These are phyloP conservation scores for Argentina anserina DNA, from an alignment of 306 rosid species.

Conservation along the genomic window DNA sequence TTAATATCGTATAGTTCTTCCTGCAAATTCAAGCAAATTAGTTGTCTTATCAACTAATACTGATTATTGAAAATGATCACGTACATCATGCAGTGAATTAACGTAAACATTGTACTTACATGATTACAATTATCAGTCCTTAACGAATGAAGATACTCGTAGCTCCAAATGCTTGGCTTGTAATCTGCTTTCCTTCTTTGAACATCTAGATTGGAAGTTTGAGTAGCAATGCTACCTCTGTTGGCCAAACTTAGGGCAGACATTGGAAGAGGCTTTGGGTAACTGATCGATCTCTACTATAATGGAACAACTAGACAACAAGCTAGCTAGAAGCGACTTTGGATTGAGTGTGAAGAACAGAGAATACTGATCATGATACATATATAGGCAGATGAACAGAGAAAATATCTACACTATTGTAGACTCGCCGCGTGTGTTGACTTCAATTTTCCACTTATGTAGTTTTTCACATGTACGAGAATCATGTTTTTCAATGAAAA, in stretches of 20 bases:
- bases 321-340: no score
- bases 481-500: no score
- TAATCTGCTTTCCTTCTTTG: background rate
- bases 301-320: no score
- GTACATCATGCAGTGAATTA: background rate
- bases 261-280: background rate
- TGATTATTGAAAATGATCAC: background rate
- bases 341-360: no score
- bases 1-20: constrained; percentile 8
- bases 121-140: background rate
- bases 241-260: background rate
- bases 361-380: no score
- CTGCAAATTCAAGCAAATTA: background rate
- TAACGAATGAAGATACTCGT: background rate
- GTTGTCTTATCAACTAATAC: background rate
- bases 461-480: no score
- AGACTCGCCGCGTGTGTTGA: no score
- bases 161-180: constrained; percentile 7
- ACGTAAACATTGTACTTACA: background rate
- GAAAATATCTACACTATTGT: no score
- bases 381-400: no score
- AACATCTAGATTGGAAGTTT: background rate
- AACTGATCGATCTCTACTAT: background rate
- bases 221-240: background rate
- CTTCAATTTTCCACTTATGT: no score